Evolutionary conservation across 179 eudicot species (phyloP).

Genomic region (Spergularia azorica): DNA sequence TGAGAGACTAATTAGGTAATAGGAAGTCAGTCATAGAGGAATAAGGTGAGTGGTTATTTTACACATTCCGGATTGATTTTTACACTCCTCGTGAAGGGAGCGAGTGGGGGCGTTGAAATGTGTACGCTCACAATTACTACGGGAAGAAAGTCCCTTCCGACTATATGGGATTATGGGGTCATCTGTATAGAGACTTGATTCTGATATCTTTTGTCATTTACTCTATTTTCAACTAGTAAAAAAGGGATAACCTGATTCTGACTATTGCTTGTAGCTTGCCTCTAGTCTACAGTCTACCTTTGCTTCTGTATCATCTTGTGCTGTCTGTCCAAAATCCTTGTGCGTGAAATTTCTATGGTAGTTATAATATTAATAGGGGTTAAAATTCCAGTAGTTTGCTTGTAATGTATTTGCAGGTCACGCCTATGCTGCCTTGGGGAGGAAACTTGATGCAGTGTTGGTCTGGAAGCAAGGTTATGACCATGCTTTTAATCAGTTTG

Average conservation of each 20-base stretch:
- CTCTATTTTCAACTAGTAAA: background rate
- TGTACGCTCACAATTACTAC: too few relatives aligned
- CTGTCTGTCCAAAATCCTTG: too few relatives aligned
- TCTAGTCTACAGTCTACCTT: background rate
- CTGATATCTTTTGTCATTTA: background rate
- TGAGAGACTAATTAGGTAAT: background rate
- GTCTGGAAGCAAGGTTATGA: constrained; percentile 94
- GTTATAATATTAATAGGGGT: background rate
- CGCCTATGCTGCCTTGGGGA: constrained; percentile 82
- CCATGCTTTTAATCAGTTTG: constrained; percentile 64
- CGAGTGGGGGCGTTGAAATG: too few relatives aligned
- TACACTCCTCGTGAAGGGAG: too few relatives aligned
- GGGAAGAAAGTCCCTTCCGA: background rate
- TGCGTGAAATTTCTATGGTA: background rate
- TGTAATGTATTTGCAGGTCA: constrained; percentile 54
- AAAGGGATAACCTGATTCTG: too few relatives aligned
- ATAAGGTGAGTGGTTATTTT: too few relatives aligned
- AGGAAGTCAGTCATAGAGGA: too few relatives aligned
- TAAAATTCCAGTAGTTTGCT: constrained; percentile 4
- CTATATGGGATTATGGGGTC: too few relatives aligned
- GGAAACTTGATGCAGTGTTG: constrained; percentile 70
- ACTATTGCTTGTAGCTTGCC: background rate
- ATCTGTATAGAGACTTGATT: too few relatives aligned
- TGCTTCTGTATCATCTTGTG: background rate
- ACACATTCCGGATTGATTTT: too few relatives aligned